Evolutionary conservation across 768 basidiomycete genomes (phyloP), one percentile per base, ranked within the genome.

Genomic region (Lactifluus volemus): DNA sequence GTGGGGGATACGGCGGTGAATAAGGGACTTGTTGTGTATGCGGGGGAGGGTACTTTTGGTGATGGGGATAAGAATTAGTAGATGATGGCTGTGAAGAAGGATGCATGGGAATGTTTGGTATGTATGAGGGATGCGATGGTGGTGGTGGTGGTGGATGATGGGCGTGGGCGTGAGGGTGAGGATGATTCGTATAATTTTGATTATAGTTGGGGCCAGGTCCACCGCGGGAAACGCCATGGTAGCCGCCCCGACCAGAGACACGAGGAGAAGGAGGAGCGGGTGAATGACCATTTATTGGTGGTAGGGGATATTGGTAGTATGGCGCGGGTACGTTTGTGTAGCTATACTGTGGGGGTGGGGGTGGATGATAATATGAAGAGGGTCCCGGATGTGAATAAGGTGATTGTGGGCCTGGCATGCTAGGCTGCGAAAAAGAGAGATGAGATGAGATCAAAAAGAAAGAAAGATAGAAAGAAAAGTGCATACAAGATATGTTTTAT

Each of bases 201-300:
- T 76, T 76, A 50, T 68, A 72, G 45, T 75, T 76, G 6, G 71
- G 70, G 12, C 72, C 76, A 45, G 76, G 56, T 70, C 54, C 76
- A 67, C 32, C 74, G 68, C 10, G 77, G 66, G 61, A 49, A 34
- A 53, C 47, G 21, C 56, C 55, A 53, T 71, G 74, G 61, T 67
- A 73, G 8, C 72, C 70, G 48, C 70, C 72, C 66, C 70, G 77
- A n/a, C 65, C 67, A 48, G 68, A 71, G 17, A 74, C 65, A 52
- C 74, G 75, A 57, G 75, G 73, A 17, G 77, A 72, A 58, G 70
- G 74, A 21, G 65, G 70, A 60, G 69, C 72, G 59, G 70, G 77
- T 60, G 68, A 72, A 66, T 70, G 74, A 3, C 65, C 73, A 61
- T 75, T 75, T 70, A 78, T 73, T 55, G 76, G 78, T 5, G 75